Evolutionary conservation across 331 rosid species (phyloP).

Genomic region (Spiraea crenata): DNA sequence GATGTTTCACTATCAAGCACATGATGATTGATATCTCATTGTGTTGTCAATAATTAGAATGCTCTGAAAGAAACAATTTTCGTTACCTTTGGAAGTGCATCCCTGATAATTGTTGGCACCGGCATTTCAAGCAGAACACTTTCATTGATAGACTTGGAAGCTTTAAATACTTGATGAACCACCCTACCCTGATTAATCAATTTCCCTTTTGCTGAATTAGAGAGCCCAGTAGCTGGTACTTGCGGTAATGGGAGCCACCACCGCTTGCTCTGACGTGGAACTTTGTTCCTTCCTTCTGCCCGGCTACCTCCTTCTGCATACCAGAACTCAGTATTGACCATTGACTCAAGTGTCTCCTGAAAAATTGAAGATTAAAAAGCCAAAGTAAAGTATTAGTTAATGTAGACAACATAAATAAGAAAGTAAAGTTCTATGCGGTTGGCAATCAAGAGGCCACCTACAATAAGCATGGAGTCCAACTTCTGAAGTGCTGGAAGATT

Average conservation of each 20-base stretch:
- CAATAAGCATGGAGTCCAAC: slow-evolving; percentile 92
- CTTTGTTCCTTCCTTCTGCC: slow-evolving; percentile 57
- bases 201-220: slow-evolving; percentile 54
- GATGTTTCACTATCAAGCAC: slow-evolving; percentile 1
- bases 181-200: slow-evolving; percentile 61
- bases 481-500: slow-evolving; percentile 95
- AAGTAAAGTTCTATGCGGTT: slow-evolving; percentile 2
- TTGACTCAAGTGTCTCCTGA: slow-evolving; percentile 83
- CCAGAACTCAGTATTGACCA: slow-evolving; percentile 85
- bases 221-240: slow-evolving; percentile 72
- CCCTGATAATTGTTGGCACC: slow-evolving; percentile 58
- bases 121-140: slow-evolving; percentile 81
- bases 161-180: slow-evolving; percentile 80
- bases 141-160: slow-evolving; percentile 76
- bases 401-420: neutral
- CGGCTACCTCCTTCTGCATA: slow-evolving; percentile 83
- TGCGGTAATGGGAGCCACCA: slow-evolving; percentile 96
- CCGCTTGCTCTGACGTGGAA: slow-evolving; percentile 49
- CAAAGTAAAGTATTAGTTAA: neutral
- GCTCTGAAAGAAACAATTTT: neutral
- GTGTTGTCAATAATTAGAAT: neutral
- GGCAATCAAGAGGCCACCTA: slow-evolving; percentile 43
- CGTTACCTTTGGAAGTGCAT: slow-evolving; percentile 71
- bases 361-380: slow-evolving; percentile 15
- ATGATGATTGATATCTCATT: neutral